Evolutionary conservation across 2,329 filamentous ascomycete genomes (phyloP).

Genomic region (Atkinsonella texensis): DNA sequence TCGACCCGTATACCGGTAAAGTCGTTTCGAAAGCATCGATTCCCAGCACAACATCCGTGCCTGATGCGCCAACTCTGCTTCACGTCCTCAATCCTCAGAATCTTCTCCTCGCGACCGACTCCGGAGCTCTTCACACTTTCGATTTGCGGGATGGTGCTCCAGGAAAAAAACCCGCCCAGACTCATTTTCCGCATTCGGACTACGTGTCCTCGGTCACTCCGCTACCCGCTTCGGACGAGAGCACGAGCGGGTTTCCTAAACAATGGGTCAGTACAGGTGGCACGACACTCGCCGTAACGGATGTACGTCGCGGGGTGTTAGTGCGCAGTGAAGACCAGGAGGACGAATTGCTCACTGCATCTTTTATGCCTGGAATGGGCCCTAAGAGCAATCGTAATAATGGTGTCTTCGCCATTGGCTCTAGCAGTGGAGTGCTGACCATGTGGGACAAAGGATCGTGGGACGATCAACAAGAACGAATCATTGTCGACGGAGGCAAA

Average conservation of each 20-base stretch:
- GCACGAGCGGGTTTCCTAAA: constrained; percentile 80
- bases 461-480: constrained; percentile 89
- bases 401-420: constrained; percentile 66
- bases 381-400: constrained; percentile 53
- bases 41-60: constrained; percentile 40
- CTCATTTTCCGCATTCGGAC: constrained; percentile 79
- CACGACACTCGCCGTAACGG: constrained; percentile 80
- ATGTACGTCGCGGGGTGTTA: constrained; percentile 74
- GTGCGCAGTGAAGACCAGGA: constrained; percentile 90
- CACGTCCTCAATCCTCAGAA: constrained; percentile 79
- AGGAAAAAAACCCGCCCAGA: constrained; percentile 56
- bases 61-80: constrained; percentile 69
- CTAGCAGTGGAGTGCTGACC: constrained; percentile 68
- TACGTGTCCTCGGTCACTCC: constrained; percentile 83
- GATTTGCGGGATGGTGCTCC: constrained; percentile 59
- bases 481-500: constrained; percentile 56
- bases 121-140: constrained; percentile 75
- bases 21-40: constrained; percentile 77
- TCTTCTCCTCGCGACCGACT: constrained; percentile 82
- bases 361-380: constrained; percentile 65
- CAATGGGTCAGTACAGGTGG: constrained; percentile 93
- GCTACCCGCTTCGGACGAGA: constrained; percentile 65
- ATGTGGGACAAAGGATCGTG: constrained; percentile 90
- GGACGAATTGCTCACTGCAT: constrained; percentile 75
- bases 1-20: constrained; percentile 45